Percentiles rank a stretch among this genome's conserved stretches.
These are phyloP conservation scores for Periconia digitata DNA, from an alignment of 2,329 filamentous ascomycete species.

Conservation along the genomic window DNA sequence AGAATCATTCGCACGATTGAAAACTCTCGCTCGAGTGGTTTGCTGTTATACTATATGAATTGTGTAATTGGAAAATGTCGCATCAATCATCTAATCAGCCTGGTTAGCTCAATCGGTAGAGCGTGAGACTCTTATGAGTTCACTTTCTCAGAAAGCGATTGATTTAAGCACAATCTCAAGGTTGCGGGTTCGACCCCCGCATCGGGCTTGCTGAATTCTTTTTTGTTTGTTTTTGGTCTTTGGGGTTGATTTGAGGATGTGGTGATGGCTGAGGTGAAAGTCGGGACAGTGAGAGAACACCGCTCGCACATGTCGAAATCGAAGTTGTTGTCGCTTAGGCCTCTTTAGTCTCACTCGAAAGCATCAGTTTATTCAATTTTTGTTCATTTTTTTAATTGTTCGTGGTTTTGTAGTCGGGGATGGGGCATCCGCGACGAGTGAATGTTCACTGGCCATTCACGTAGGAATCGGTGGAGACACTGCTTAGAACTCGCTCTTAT, in stretches of 20 bases:
- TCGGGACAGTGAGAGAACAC: too few species aligned
- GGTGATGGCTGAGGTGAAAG: too few species aligned
- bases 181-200: constrained; percentile 6
- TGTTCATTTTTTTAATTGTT: neutral
- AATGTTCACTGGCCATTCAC: too few species aligned
- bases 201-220: neutral
- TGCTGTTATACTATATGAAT: too few species aligned
- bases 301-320: neutral
- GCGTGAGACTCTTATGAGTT: constrained; percentile 26
- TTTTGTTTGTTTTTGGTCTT: neutral
- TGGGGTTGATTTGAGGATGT: neutral
- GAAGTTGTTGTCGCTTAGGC: neutral
- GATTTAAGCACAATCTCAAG: constrained; percentile 3
- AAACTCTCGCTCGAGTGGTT: too few species aligned
- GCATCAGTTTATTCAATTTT: neutral
- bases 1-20: too few species aligned
- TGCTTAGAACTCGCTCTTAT: too few species aligned
- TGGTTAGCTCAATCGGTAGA: constrained; percentile 34
- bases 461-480: too few species aligned
- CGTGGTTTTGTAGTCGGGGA: neutral
- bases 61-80: neutral
- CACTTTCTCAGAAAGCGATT: constrained; percentile 3
- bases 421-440: neutral
- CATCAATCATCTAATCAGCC: constrained; percentile 9
- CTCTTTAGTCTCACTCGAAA: neutral